phyloP scores from a whole-genome alignment of 164 flowering plant species.

The Sedum album region DNA sequence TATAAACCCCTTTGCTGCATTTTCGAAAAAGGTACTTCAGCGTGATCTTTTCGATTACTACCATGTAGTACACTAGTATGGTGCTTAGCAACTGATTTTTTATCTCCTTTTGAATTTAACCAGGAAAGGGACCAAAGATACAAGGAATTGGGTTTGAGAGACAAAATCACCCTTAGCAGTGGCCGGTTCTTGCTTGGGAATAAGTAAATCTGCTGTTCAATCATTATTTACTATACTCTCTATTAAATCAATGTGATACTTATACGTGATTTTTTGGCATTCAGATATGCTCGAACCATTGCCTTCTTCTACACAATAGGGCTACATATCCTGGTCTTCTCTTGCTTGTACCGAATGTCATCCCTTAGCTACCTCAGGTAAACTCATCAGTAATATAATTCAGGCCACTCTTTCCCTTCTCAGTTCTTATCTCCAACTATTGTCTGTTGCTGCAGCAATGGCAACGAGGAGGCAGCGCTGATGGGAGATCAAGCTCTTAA shows the following conservation, averaged over 20 bases:
- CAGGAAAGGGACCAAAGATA: slow-evolving; percentile 97
- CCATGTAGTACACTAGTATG: not conserved
- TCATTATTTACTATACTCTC: not conserved
- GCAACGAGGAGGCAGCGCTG: slow-evolving; percentile 27
- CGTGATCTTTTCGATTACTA: not conserved
- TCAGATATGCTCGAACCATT: slow-evolving; percentile 87
- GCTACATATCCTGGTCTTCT: slow-evolving; percentile 80
- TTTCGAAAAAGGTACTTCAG: slow-evolving; percentile 73
- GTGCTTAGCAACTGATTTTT: not conserved
- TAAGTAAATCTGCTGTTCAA: slow-evolving; percentile 36
- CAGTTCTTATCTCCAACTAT: not conserved
- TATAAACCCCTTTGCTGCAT: slow-evolving; percentile 99
- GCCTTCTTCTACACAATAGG: slow-evolving; percentile 96
- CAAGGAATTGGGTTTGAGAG: slow-evolving; percentile 95
- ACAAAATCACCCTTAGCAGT: slow-evolving; percentile 92
- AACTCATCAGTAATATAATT: not conserved
- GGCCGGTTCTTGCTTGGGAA: slow-evolving; percentile 95
- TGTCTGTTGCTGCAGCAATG: slow-evolving; percentile 30
- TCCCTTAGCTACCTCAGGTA: slow-evolving; percentile 81
- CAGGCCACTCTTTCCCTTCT: not conserved
- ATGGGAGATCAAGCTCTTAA: slow-evolving; percentile 22
- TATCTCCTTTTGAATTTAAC: not conserved
- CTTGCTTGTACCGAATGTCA: slow-evolving; percentile 93
- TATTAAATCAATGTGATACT: not conserved
- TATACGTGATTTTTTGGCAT: not conserved